These are phyloP conservation scores for Falciphora oryzae DNA, from an alignment of 2,329 filamentous ascomycete genomes.

Conservation along the genomic window DNA sequence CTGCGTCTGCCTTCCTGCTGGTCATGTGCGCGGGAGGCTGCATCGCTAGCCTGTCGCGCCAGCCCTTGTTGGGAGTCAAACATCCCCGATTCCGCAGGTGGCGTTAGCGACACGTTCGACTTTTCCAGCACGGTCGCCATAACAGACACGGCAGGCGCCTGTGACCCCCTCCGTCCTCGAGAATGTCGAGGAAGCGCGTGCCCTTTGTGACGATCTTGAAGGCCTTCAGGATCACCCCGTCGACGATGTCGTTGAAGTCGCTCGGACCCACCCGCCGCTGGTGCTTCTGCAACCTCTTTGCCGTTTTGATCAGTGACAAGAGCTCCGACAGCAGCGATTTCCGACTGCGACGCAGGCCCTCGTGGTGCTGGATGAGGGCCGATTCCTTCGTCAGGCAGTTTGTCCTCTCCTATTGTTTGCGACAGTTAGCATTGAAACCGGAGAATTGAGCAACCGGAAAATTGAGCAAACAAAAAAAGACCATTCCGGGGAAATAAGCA, in stretches of 20 bases:
- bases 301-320: conserved; percentile 81
- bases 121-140: conserved; percentile 58
- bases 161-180: conserved; percentile 58
- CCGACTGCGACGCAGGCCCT: conserved; percentile 70
- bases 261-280: conserved; percentile 43
- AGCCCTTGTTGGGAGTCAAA: conserved; percentile 33
- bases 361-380: conserved; percentile 65
- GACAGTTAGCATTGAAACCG: not conserved
- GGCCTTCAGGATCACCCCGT: conserved; percentile 88
- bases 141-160: conserved; percentile 48
- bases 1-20: conserved; percentile 19
- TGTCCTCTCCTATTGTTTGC: conserved; percentile 67
- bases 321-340: conserved; percentile 87
- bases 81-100: conserved; percentile 50
- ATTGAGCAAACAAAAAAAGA: too few relatives aligned
- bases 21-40: conserved; percentile 32
- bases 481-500: not conserved
- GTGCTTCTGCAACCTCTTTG: conserved; percentile 76
- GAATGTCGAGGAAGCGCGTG: conserved; percentile 81
- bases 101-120: conserved; percentile 53
- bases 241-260: conserved; percentile 69
- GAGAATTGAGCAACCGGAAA: not conserved
- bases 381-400: conserved; percentile 83
- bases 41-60: conserved; percentile 21
- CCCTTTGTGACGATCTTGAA: conserved; percentile 92